Conservation (phyloP, 768 basidiomycete genomes). For the Chalciporus chontae region DNA sequence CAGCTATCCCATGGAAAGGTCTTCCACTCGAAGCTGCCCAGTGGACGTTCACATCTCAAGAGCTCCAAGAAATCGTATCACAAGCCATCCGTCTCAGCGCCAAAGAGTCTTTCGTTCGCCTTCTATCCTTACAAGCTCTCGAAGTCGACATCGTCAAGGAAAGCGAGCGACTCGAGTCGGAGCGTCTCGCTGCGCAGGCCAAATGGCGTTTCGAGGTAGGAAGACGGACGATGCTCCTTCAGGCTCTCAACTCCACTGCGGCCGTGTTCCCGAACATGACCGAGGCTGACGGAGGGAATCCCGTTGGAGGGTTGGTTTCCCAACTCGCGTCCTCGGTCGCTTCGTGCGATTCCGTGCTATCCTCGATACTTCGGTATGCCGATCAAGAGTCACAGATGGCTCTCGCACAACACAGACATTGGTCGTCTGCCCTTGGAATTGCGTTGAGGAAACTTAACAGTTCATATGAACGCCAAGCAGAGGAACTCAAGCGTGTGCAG, state of each 20-base stretch:
- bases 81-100: constrained; percentile 68
- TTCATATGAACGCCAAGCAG: constrained; percentile 62
- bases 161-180: constrained; percentile 49
- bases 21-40: constrained; percentile 68
- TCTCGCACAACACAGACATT: constrained; percentile 59
- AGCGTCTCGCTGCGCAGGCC: constrained; percentile 54
- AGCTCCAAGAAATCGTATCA: constrained; percentile 69
- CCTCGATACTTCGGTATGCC: constrained; percentile 52
- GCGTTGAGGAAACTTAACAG: constrained; percentile 78
- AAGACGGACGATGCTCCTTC: constrained; percentile 65
- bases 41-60: constrained; percentile 50
- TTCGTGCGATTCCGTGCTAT: constrained; percentile 55
- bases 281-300: constrained; percentile 36
- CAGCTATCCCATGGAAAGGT: constrained; percentile 61
- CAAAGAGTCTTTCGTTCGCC: constrained; percentile 65
- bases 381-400: constrained; percentile 67
- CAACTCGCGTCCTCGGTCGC: constrained; percentile 61
- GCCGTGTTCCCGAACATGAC: constrained; percentile 22
- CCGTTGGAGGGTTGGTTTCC: constrained; percentile 41
- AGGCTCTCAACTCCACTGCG: constrained; percentile 59
- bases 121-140: constrained; percentile 60
- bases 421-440: constrained; percentile 72
- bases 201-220: constrained; percentile 67
- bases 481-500: constrained; percentile 50
- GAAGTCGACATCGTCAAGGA: constrained; percentile 59